phyloP scores from a whole-genome alignment of 306 rosid genomes.

The Cicer cuneatum region DNA sequence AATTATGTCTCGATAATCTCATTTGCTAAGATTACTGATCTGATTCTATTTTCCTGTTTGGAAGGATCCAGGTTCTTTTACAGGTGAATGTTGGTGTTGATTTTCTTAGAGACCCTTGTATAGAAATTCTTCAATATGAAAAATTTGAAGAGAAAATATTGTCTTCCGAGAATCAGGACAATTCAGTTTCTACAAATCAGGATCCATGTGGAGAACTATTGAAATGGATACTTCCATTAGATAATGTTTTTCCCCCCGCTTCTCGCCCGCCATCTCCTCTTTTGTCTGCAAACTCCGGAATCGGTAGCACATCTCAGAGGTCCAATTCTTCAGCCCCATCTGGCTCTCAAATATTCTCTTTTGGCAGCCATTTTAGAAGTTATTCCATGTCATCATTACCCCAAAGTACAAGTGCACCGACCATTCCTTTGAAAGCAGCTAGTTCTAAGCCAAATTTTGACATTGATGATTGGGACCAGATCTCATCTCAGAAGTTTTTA shows the following conservation, averaged over 20 bases:
- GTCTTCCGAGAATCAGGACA: constrained; percentile 59
- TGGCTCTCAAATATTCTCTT: constrained; percentile 81
- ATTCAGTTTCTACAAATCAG: constrained; percentile 50
- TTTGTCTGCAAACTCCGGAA: constrained; percentile 60
- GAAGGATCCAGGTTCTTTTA: constrained; percentile 99
- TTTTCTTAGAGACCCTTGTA: constrained; percentile 77
- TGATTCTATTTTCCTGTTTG: constrained; percentile 78
- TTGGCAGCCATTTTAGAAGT: constrained; percentile 86
- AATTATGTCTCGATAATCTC: constrained; percentile 37
- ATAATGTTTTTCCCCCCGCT: constrained; percentile 64
- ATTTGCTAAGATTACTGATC: constrained; percentile 61
- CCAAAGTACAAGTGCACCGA: constrained; percentile 64
- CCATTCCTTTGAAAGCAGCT: constrained; percentile 67
- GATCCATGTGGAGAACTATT: constrained; percentile 85
- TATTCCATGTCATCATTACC: constrained; percentile 92
- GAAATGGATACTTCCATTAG: constrained; percentile 96
- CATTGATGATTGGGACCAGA: constrained; percentile 83
- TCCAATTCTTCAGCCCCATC: constrained; percentile 60
- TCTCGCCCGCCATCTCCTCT: constrained; percentile 72
- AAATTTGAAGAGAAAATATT: constrained; percentile 63
- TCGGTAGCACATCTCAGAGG: constrained; percentile 61
- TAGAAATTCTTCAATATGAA: constrained; percentile 98
- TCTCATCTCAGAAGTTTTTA: constrained; percentile 65
- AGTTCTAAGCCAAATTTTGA: constrained; percentile 86
- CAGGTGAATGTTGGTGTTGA: constrained; percentile 91